Conservation (phyloP, 805 yeast genomes). For the Starmerella bombicola region DNA sequence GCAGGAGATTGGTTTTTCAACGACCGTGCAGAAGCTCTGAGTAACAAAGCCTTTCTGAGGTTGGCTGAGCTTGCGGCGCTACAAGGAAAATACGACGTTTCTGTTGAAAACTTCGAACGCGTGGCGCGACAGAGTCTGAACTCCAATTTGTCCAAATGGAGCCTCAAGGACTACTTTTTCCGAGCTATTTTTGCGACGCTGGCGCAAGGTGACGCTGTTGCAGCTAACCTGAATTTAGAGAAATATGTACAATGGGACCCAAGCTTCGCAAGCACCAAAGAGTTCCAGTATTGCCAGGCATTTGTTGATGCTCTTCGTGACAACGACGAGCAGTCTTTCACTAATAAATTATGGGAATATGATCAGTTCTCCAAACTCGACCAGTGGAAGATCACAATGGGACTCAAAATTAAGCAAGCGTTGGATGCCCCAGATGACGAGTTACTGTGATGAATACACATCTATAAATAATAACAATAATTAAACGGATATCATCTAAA, state of each 20-base stretch:
- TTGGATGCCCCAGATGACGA: slow-evolving; percentile 67
- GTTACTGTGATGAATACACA: slow-evolving; percentile 18
- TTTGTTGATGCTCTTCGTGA: slow-evolving; percentile 62
- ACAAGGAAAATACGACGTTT: slow-evolving; percentile 59
- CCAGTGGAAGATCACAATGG: slow-evolving; percentile 74
- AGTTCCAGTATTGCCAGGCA: slow-evolving; percentile 52
- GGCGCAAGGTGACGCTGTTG: slow-evolving; percentile 74
- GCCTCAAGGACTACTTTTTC: slow-evolving; percentile 79
- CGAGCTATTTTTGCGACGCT: slow-evolving; percentile 72
- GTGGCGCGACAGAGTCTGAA: slow-evolving; percentile 66
- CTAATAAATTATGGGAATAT: slow-evolving; percentile 62
- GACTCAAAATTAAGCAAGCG: slow-evolving; percentile 66
- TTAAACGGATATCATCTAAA: too few relatives aligned
- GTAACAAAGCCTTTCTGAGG: slow-evolving; percentile 76
- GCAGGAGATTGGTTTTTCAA: slow-evolving; percentile 95
- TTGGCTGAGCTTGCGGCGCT: slow-evolving; percentile 81
- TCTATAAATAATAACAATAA: too few relatives aligned
- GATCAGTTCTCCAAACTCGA: slow-evolving; percentile 85
- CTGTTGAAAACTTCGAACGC: slow-evolving; percentile 63
- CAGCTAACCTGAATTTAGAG: slow-evolving; percentile 61
- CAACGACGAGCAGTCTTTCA: slow-evolving; percentile 66
- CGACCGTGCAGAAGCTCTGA: slow-evolving; percentile 83
- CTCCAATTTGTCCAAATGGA: slow-evolving; percentile 74
- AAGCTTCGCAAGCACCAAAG: slow-evolving; percentile 51
- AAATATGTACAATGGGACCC: slow-evolving; percentile 61